phyloP scores from a whole-genome alignment of 805 yeast genomes.

The Kurtzmaniella cleridarum region DNA sequence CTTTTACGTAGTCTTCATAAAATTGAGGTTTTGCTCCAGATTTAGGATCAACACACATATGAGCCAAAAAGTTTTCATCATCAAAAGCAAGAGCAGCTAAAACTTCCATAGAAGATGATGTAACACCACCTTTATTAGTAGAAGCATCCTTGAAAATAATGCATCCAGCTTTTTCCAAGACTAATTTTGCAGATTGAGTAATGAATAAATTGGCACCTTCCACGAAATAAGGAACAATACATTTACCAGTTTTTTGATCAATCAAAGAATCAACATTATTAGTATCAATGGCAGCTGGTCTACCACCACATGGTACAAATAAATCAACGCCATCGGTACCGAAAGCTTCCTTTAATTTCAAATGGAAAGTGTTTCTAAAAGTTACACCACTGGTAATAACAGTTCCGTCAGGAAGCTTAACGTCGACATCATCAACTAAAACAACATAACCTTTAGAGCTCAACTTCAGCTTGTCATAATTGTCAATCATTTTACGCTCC shows the following conservation, averaged over 20 bases:
- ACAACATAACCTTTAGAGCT: constrained; percentile 75
- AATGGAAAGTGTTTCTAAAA: constrained; percentile 88
- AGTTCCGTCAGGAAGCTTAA: constrained; percentile 71
- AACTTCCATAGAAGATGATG: constrained; percentile 93
- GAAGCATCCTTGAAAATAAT: constrained; percentile 92
- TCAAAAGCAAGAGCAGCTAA: constrained; percentile 89
- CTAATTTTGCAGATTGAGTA: constrained; percentile 88
- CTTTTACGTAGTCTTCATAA: constrained; percentile 76
- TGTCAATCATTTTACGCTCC: constrained; percentile 66
- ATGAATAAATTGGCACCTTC: constrained; percentile 97
- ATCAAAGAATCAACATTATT: constrained; percentile 71
- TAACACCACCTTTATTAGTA: constrained; percentile 97
- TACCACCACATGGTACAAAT: constrained; percentile 98
- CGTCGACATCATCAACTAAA: constrained; percentile 78
- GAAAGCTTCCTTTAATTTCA: constrained; percentile 59
- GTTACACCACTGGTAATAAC: constrained; percentile 76
- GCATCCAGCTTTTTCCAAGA: constrained; percentile 82
- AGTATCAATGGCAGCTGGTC: constrained; percentile 93
- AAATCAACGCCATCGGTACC: constrained; percentile 61
- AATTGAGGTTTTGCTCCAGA: constrained; percentile 59
- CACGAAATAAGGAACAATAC: constrained; percentile 79
- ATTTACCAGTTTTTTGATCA: constrained; percentile 69
- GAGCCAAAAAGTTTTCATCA: constrained; percentile 70
- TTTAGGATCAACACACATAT: constrained; percentile 69
- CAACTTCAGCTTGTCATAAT: constrained; percentile 62